Conservation (phyloP, 805 yeast genomes). For the Priceomyces medius region DNA sequence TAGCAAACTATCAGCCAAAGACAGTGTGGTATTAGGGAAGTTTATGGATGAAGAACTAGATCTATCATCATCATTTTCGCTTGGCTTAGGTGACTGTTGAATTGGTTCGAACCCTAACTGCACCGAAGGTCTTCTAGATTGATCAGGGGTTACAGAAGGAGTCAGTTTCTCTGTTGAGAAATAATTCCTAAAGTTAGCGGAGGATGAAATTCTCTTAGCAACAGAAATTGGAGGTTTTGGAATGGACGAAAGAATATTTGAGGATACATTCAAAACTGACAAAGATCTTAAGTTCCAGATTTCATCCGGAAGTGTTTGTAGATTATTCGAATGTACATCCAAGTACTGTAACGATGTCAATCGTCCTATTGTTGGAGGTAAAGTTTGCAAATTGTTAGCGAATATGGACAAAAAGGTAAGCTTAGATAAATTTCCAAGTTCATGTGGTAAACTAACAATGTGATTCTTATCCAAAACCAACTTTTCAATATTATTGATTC, state of each 20-base stretch:
- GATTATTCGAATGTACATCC: conserved; percentile 82
- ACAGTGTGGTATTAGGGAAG: conserved; percentile 8
- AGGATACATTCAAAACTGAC: conserved; percentile 64
- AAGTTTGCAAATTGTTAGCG: conserved; percentile 67
- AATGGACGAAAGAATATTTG: conserved; percentile 62
- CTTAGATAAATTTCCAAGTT: conserved; percentile 56
- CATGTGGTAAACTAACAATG: conserved; percentile 70
- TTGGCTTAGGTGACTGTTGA: background rate
- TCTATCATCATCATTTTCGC: conserved; percentile 6
- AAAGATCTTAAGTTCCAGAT: conserved; percentile 63
- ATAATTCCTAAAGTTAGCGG: conserved; percentile 21
- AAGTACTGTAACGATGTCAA: conserved; percentile 60
- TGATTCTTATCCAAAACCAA: conserved; percentile 80
- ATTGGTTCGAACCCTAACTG: background rate
- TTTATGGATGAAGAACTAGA: conserved; percentile 8
- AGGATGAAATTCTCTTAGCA: conserved; percentile 31
- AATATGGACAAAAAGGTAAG: conserved; percentile 68
- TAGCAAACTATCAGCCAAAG: conserved; percentile 51
- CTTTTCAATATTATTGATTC: conserved; percentile 66
- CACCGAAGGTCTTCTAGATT: conserved; percentile 9
- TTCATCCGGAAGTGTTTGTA: conserved; percentile 64
- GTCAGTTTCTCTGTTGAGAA: conserved; percentile 1
- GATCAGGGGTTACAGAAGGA: conserved; percentile 1
- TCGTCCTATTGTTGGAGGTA: conserved; percentile 67
- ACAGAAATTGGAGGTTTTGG: conserved; percentile 49